Evolutionary conservation across 176 grass and related monocot species (phyloP), one percentile per base, ranked within the genome.

Genomic region (Calamus simplicifolius): DNA sequence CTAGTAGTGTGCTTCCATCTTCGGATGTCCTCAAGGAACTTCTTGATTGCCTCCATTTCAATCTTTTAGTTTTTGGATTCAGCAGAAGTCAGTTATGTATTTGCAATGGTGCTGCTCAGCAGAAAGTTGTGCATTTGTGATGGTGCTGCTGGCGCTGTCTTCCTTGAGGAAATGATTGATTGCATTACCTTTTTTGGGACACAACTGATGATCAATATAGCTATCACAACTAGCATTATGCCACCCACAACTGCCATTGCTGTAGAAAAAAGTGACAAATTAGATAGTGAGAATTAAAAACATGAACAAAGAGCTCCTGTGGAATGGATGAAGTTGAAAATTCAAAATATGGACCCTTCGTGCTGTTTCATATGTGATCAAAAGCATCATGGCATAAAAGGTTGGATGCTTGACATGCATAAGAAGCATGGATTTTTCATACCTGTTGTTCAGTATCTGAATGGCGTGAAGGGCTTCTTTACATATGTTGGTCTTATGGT

Each of bases 341-440:
- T 51, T 72, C n/a, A n/a, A n/a, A n/a, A n/a, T n/a, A n/a, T 98
- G 76, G 93, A 89, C 75, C 77, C 85, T 57, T 83, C 70, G 0
- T 68, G 51, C 19, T 98, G 93, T 77, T 92, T 98, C 60, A 88
- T 98, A 73, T 92, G 93, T 71, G 93, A 98, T 66, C 43, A 76
- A 56, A 82, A 92, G 66, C 79, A 89, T 81, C 59, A 83, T 5
- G 82, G 56, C 55, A 73, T 98, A n/a, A 78, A 92, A 73, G 82
- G 68, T 28, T 98, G 93, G 79, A 83, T 98, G 79, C 68, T 92
- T 8, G 87, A 98, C 72, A 88, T 98, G 93, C 93, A 98, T 27
- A 92, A 92, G 70, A 82, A 85, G 25, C 87, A 98, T 85, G 93
- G 93, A 0, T 98, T 92, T 69, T 98, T 92, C 59, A 98, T 92